Percentiles rank a stretch among this genome's conserved stretches.
phyloP scores from a whole-genome alignment of 2,329 filamentous ascomycete species.

The Microascus cirrosus region DNA sequence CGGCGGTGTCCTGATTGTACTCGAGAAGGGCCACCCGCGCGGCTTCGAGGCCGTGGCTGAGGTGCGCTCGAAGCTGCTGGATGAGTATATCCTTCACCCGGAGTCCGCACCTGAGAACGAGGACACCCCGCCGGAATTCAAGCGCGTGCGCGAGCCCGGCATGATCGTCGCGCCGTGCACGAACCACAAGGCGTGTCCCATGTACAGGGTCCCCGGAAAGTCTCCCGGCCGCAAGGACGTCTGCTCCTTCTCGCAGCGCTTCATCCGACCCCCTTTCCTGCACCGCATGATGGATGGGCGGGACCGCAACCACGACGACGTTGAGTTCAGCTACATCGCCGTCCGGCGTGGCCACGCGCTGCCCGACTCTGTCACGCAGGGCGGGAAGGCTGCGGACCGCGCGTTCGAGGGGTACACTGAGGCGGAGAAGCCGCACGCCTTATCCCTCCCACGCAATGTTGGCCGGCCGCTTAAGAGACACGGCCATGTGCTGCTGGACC shows the following conservation, averaged over 20 bases:
- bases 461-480: conserved; percentile 75
- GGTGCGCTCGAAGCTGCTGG: conserved; percentile 67
- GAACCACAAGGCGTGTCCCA: conserved; percentile 77
- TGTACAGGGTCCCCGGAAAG: conserved; percentile 66
- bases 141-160: conserved; percentile 41
- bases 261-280: conserved; percentile 71
- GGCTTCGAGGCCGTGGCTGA: conserved; percentile 89
- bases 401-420: conserved; percentile 63
- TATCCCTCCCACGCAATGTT: conserved; percentile 68
- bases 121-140: conserved; percentile 12
- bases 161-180: conserved; percentile 71
- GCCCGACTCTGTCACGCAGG: conserved; percentile 9
- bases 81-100: conserved; percentile 61
- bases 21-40: conserved; percentile 84
- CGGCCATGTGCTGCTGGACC: conserved; percentile 78
- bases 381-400: conserved; percentile 39
- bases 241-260: conserved; percentile 85
- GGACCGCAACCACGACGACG: conserved; percentile 76
- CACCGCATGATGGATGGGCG: conserved; percentile 61
- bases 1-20: conserved; percentile 73
- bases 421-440: conserved; percentile 33
- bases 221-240: conserved; percentile 72
- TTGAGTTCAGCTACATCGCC: conserved; percentile 82
- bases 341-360: conserved; percentile 59
- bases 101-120: conserved; percentile 18